Percentiles rank a stretch among this genome's conserved stretches.
These are phyloP conservation scores for Zymoseptoria passerinii DNA, from an alignment of 2,329 filamentous ascomycete genomes.

Conservation along the genomic window DNA sequence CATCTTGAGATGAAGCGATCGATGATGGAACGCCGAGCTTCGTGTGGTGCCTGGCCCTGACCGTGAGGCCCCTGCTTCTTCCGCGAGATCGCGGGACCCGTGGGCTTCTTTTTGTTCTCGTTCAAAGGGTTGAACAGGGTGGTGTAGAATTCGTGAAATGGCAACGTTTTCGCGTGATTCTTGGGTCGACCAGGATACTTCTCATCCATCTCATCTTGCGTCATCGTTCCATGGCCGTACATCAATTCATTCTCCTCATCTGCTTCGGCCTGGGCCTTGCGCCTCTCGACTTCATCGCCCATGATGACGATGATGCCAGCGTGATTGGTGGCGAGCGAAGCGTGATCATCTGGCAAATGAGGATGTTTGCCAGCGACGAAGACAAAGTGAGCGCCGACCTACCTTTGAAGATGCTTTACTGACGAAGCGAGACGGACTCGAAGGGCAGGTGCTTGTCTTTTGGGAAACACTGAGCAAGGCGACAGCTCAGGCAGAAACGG, in stretches of 20 bases:
- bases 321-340: neutral
- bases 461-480: neutral
- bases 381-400: neutral
- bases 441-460: neutral
- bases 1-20: slow-evolving; percentile 78
- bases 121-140: slow-evolving; percentile 72
- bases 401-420: neutral
- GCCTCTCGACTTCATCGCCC: slow-evolving; percentile 30
- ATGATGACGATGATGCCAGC: slow-evolving; percentile 17
- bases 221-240: slow-evolving; percentile 39
- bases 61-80: slow-evolving; percentile 55
- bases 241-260: slow-evolving; percentile 41
- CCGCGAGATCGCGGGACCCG: slow-evolving; percentile 46
- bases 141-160: slow-evolving; percentile 71
- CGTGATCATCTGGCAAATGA: neutral
- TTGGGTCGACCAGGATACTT: slow-evolving; percentile 72
- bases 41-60: slow-evolving; percentile 49
- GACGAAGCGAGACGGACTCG: neutral
- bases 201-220: slow-evolving; percentile 42
- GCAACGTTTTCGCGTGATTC: slow-evolving; percentile 70
- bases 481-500: neutral
- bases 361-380: neutral
- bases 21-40: slow-evolving; percentile 72
- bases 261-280: slow-evolving; percentile 33
- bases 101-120: slow-evolving; percentile 67